Base-by-base conservation (phyloP, 257 asterid genomes). In the Ehretia macrophylla region DNA sequence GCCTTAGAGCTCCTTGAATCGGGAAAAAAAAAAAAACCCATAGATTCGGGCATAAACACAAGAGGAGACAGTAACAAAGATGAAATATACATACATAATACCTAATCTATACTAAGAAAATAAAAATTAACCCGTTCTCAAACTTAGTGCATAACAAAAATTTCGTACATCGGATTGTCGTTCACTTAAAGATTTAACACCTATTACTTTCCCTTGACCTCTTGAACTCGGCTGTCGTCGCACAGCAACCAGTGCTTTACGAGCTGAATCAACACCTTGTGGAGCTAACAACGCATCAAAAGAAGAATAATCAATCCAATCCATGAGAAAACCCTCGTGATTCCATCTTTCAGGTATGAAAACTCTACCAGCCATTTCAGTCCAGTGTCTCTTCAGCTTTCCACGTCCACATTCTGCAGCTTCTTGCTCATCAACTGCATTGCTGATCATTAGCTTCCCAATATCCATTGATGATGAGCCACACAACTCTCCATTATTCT, bases 251-350 rank as follows among this genome's bases (percentile, higher is more conserved):
- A 80, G 55, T 46, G 83, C 77, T 48, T 73, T 39, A 11, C 83
- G 74, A 55, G 83, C 86, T 17, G 62, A 57, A 44, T 19, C 77
- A 45, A 59, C 70, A 59, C 59, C 77, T 20, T 68, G 62, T 14
- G 77, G 77, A 57, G 71, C 76, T 44, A 80, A 23, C 56, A 58
- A 42, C 10, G 72, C 65, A 65, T 80, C 86, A 49, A 80, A 77
- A 5, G 66, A 22, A 5, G 81, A 62, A 67, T 16, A 62, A 65
- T 77, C 72, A 10, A 56, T 71, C 86, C 83, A 80, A 21, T 76
- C 85, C 55, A 64, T 68, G 5, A 81, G 72, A 32, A 67, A 67
- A 22, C 10, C 66, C 65, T 75, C 87, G 8, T 77, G 70, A 13
- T 63, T 66, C 83, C 87, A 81, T 55, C 44, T 67, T 38, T 77